Evolutionary conservation across 768 basidiomycete species (phyloP).

Genomic region (Mycena vulgaris): DNA sequence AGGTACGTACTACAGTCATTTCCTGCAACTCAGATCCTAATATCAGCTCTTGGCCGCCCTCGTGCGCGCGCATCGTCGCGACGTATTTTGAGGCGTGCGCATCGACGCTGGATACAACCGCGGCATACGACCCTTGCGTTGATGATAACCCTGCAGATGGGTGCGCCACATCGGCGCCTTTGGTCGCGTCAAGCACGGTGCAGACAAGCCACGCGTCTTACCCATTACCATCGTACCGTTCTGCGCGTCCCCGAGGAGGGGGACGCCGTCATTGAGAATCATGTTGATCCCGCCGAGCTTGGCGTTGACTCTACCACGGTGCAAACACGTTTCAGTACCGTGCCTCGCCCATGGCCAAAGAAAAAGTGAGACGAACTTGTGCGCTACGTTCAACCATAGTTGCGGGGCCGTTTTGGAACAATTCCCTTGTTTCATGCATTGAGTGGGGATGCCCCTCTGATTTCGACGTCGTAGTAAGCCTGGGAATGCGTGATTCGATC

Average conservation of each 20-base stretch:
- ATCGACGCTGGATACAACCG: slow-evolving; percentile 85
- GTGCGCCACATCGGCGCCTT: slow-evolving; percentile 65
- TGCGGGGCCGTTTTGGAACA: slow-evolving; percentile 77
- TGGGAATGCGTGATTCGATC: neutral
- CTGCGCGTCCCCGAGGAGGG: slow-evolving; percentile 3
- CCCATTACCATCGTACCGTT: slow-evolving; percentile 17
- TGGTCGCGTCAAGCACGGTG: slow-evolving; percentile 79
- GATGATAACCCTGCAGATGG: neutral
- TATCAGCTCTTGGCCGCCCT: slow-evolving; percentile 82
- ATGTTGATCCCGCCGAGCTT: slow-evolving; percentile 89
- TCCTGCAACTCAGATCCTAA: slow-evolving; percentile 63
- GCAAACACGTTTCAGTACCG: neutral
- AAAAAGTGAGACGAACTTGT: slow-evolving; percentile 69
- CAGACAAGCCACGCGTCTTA: slow-evolving; percentile 74
- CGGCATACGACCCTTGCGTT: slow-evolving; percentile 76
- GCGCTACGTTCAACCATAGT: slow-evolving; percentile 79
- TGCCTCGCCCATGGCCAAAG: too few relatives aligned
- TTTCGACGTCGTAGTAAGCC: slow-evolving; percentile 36
- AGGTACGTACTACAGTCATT: slow-evolving; percentile 69
- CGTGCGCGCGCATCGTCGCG: slow-evolving; percentile 69
- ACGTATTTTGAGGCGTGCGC: slow-evolving; percentile 81
- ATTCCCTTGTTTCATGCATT: slow-evolving; percentile 78
- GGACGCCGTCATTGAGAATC: slow-evolving; percentile 67
- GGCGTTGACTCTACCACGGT: slow-evolving; percentile 82
- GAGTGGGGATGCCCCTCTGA: slow-evolving; percentile 81